phyloP scores from a whole-genome alignment of 139 green algal species.

The Coccomyxa sp. region DNA sequence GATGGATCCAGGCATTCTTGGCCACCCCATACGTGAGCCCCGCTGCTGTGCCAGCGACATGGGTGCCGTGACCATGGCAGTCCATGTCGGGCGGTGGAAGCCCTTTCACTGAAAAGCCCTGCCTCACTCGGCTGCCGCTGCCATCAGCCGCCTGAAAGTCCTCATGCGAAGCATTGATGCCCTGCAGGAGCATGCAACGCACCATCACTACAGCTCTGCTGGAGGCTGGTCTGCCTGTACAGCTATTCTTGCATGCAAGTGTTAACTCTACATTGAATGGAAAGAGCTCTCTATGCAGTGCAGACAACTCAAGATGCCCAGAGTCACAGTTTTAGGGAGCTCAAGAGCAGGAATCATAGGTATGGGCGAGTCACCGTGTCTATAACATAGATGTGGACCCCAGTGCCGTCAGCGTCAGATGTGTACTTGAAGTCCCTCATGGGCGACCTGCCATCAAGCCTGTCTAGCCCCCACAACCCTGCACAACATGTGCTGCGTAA shows the following conservation, averaged over 20 bases:
- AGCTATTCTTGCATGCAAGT: not conserved
- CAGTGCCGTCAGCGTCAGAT: slow-evolving; percentile 27
- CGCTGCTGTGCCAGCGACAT: slow-evolving; percentile 49
- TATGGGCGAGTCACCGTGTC: slow-evolving; percentile 31
- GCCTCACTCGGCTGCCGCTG: not conserved
- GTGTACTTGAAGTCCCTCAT: slow-evolving; percentile 31
- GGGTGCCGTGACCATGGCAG: slow-evolving; percentile 64
- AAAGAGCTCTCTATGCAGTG: not conserved
- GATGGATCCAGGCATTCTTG: slow-evolving; percentile 54
- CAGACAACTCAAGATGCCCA: no score
- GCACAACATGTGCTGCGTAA: not conserved
- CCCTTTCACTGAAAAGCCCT: slow-evolving; percentile 7
- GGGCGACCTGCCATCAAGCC: slow-evolving; percentile 27
- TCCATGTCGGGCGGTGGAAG: not conserved
- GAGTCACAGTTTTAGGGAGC: no score
- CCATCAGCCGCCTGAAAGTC: slow-evolving; percentile 32
- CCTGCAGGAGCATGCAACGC: slow-evolving; percentile 3
- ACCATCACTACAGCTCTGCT: not conserved
- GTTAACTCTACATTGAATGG: not conserved
- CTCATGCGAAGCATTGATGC: slow-evolving; percentile 38
- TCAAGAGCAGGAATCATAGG: not conserved
- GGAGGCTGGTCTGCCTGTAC: not conserved
- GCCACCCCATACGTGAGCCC: slow-evolving; percentile 60
- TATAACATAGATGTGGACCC: slow-evolving; percentile 46
- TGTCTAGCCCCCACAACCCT: slow-evolving; percentile 32